phyloP scores from a whole-genome alignment of 345 rosid species.

The Bruguiera parviflora region DNA sequence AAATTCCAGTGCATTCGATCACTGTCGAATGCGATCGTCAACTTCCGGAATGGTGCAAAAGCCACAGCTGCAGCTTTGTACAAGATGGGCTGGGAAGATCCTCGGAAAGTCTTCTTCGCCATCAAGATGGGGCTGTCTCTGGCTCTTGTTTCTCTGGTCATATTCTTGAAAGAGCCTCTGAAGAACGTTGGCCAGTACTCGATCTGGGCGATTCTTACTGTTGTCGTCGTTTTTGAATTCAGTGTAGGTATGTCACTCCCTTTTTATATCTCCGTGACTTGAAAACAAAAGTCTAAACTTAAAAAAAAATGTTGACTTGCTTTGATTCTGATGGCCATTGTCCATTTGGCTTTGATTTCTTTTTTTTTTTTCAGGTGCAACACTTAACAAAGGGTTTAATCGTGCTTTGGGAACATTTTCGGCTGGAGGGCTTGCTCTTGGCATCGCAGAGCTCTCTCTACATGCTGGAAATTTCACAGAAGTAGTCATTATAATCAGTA shows the following conservation, averaged over 20 bases:
- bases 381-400: conserved; percentile 89
- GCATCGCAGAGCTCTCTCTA: conserved; percentile 67
- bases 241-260: conserved; percentile 53
- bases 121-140: conserved; percentile 79
- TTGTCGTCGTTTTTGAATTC: conserved; percentile 89
- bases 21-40: too few relatives aligned
- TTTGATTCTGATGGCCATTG: not conserved
- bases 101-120: conserved; percentile 79
- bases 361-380: conserved; percentile 51
- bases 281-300: too few relatives aligned
- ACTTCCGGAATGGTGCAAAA: too few relatives aligned
- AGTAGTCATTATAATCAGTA: conserved; percentile 58
- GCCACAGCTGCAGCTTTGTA: conserved; percentile 20
- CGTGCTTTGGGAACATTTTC: conserved; percentile 86
- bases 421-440: conserved; percentile 90
- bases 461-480: conserved; percentile 71
- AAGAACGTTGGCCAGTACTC: conserved; percentile 59
- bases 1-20: not conserved
- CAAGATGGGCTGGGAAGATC: conserved; percentile 77
- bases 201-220: conserved; percentile 91
- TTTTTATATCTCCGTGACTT: not conserved
- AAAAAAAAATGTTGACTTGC: too few relatives aligned
- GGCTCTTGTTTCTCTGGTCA: conserved; percentile 57
- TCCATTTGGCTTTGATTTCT: not conserved
- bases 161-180: conserved; percentile 59